Base-by-base conservation (phyloP, 495 filamentous ascomycete species). In the Podospora anserina region DNA sequence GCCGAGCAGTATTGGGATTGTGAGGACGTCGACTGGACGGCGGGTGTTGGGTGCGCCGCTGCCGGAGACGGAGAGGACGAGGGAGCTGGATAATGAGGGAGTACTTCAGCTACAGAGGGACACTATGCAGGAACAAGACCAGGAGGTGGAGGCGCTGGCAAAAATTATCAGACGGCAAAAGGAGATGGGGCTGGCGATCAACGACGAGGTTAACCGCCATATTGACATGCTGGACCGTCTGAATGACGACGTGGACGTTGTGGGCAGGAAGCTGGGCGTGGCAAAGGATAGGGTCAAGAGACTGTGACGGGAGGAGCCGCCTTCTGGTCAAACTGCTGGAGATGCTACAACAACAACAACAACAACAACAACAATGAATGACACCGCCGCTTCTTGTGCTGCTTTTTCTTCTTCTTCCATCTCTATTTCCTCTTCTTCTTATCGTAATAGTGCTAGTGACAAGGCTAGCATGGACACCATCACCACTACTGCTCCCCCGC, bases 71-170 rank as follows among this genome's bases (percentile, higher is more conserved):
- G 91, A 93, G 67, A 83, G 85, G 67, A 98, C 95, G 59, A 81
- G 94, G 54, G 93, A 97, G 80, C 79, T 95, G 66, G 95, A 97
- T 75, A 99, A 99, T 74, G 80, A 87, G 34, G 95, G 94, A 0
- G 90, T 99, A 55, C 69, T 97, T 75, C 89, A 93, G 83, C 77
- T 98, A 75, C 93, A 97, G 77, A 80, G 85, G 68, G 88, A 94
- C 77, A 86, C 90, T 76, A 96, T 98, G 88, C 66, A 85, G 54
- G 88, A 94, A 71, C 95, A 99, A 78, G 95, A 99, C 71, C 76
- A 88, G 76, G 88, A 90, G 70, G 88, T 98, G 39, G 86, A 90
- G 68, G 86, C 89, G 71, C 77, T 99, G 76, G 84, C 86, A 32
- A 90, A 88, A 79, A 89, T 93, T 70, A 90, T 98, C 61, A 76